Evolutionary conservation across 2,329 filamentous ascomycete genomes (phyloP).

Genomic region (Hymenoscyphus fraxineus): DNA sequence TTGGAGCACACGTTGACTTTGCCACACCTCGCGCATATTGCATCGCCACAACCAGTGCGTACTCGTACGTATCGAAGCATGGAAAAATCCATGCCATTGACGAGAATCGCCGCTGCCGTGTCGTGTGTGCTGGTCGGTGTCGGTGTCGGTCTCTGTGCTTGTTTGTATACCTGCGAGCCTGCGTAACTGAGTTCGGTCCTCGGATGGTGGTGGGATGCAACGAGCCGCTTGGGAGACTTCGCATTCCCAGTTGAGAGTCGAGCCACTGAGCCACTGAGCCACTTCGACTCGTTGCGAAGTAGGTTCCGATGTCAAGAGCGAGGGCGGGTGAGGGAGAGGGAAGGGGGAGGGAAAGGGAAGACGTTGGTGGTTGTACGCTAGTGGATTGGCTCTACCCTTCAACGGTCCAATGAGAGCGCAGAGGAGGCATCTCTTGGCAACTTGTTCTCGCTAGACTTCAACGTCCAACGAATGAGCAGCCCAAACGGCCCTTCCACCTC

Average conservation of each 20-base stretch:
- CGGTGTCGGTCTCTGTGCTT: not conserved
- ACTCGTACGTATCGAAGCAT: not conserved
- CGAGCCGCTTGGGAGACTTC: no score
- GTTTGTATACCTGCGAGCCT: not conserved
- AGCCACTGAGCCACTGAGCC: no score
- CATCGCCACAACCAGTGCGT: constrained; percentile 2
- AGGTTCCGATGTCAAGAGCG: not conserved
- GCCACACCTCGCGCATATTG: not conserved
- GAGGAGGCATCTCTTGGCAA: constrained; percentile 21
- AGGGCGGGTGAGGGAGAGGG: no score
- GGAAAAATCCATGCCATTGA: no score
- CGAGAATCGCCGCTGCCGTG: no score
- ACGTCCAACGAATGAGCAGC: constrained; percentile 26
- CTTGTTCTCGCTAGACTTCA: constrained; percentile 19
- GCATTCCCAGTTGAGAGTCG: no score
- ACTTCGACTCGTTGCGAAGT: not conserved
- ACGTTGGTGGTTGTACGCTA: not conserved
- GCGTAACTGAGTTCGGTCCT: not conserved
- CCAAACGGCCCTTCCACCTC: constrained; percentile 21
- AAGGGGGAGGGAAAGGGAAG: not conserved
- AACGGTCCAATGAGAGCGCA: constrained; percentile 20
- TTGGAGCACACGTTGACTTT: not conserved
- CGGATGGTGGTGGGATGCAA: no score
- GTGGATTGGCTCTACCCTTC: constrained; percentile 9
- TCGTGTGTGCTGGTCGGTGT: no score